Percentiles rank a stretch among this genome's conserved stretches.
phyloP scores from a whole-genome alignment of 192 early-diverging fungal genomes.

The Radiomyces spectabilis region DNA sequence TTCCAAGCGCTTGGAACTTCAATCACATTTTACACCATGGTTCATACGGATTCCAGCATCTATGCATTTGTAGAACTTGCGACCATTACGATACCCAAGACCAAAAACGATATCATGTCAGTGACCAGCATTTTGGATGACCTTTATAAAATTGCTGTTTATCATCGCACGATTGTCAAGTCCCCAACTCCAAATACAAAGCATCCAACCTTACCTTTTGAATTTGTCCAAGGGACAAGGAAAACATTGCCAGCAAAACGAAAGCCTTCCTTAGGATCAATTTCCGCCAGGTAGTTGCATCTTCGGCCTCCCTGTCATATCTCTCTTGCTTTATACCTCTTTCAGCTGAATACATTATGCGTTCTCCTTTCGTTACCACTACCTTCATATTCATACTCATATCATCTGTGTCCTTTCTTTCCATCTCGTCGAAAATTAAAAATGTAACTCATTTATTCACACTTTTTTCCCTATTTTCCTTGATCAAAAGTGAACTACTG shows the following conservation, averaged over 20 bases:
- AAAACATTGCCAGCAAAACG: background rate
- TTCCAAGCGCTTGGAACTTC: constrained; percentile 1
- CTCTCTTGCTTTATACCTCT: too few species aligned
- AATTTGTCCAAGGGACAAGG: constrained; percentile 1
- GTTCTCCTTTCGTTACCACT: too few species aligned
- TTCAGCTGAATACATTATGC: too few species aligned
- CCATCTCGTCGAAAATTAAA: too few species aligned
- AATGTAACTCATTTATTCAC: too few species aligned
- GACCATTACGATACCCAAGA: background rate
- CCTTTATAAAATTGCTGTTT: background rate
- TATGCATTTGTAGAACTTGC: background rate
- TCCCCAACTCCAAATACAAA: background rate
- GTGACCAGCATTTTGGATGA: background rate
- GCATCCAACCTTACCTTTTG: background rate
- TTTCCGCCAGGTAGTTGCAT: background rate
- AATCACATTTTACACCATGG: background rate
- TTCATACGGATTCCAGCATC: background rate
- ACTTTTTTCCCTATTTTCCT: too few species aligned
- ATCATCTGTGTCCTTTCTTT: too few species aligned
- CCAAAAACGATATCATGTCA: background rate
- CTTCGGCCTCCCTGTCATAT: background rate
- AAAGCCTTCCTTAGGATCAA: background rate
- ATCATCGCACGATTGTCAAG: background rate
- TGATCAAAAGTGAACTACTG: too few species aligned
- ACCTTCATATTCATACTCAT: too few species aligned